A percentile compares a stretch with the other conserved stretches of the same genome.
phyloP scores from a whole-genome alignment of 176 grass and related monocot species.

The Lolium perenne region DNA sequence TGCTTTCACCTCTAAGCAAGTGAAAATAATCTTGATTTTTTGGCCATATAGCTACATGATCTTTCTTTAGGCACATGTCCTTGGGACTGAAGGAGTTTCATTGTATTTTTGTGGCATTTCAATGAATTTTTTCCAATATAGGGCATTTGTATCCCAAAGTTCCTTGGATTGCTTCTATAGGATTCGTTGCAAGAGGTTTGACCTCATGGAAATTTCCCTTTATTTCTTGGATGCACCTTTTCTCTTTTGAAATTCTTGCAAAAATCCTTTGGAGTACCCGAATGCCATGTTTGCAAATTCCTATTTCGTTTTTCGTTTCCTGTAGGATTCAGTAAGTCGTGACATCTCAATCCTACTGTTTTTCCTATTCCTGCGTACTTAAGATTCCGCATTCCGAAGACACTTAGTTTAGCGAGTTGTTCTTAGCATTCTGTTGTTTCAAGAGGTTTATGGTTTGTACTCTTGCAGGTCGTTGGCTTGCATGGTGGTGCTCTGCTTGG shows the following conservation, averaged over 20 bases:
- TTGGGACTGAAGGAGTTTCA: neutral
- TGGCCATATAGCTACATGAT: neutral
- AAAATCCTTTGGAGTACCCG: neutral
- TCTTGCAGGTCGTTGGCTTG: slow-evolving; percentile 89
- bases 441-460: slow-evolving; percentile 28
- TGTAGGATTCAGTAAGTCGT: neutral
- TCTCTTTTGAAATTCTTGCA: neutral
- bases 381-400: neutral
- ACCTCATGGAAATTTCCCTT: slow-evolving; percentile 10
- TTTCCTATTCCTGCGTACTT: neutral
- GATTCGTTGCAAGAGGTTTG: neutral
- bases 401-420: slow-evolving; percentile 18
- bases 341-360: neutral
- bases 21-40: slow-evolving; percentile 26
- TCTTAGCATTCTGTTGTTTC: neutral
- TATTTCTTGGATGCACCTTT: slow-evolving; percentile 11
- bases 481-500: slow-evolving; percentile 98
- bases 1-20: slow-evolving; percentile 25
- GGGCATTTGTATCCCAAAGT: neutral
- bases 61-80: neutral
- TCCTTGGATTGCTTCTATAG: slow-evolving; percentile 11
- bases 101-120: neutral
- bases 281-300: neutral
- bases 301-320: neutral
- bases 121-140: neutral